Evolutionary conservation across 208 protist species (phyloP).

Genomic region (Tritrichomonas musculus): DNA sequence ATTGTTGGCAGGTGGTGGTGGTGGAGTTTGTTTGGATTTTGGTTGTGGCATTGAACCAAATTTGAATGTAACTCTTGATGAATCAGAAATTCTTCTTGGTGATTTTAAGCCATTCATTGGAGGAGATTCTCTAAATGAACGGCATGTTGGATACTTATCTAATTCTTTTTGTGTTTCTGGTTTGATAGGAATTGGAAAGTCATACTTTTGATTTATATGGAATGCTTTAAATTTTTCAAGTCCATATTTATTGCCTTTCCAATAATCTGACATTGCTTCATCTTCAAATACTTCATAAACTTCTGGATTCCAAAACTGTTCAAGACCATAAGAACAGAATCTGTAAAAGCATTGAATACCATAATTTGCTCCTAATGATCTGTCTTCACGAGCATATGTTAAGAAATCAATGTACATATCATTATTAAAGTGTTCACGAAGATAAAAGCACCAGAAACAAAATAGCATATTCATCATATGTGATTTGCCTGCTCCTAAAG

Average conservation of each 20-base stretch:
- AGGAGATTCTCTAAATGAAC: not conserved
- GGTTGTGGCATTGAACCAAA: not conserved
- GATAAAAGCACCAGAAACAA: constrained; percentile 21
- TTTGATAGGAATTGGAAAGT: not conserved
- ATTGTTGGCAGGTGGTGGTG: not conserved
- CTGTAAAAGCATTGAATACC: not conserved
- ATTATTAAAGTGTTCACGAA: not conserved
- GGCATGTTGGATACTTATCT: not conserved
- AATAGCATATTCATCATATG: not conserved
- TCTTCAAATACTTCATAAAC: not conserved
- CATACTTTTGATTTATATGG: not conserved
- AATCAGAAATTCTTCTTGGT: not conserved
- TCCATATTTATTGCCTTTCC: not conserved
- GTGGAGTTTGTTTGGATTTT: not conserved
- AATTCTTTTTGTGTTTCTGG: not conserved
- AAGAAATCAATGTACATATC: not conserved
- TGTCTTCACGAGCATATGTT: not conserved
- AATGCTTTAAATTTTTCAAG: constrained; percentile 8
- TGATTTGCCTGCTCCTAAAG: not conserved
- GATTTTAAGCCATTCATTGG: too few species aligned
- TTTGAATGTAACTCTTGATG: too few species aligned
- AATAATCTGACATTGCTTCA: not conserved
- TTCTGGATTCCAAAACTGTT: not conserved
- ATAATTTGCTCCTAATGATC: not conserved
- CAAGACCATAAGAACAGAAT: not conserved